Base-by-base conservation (phyloP, 345 rosid species). In the Acer campestre region DNA sequence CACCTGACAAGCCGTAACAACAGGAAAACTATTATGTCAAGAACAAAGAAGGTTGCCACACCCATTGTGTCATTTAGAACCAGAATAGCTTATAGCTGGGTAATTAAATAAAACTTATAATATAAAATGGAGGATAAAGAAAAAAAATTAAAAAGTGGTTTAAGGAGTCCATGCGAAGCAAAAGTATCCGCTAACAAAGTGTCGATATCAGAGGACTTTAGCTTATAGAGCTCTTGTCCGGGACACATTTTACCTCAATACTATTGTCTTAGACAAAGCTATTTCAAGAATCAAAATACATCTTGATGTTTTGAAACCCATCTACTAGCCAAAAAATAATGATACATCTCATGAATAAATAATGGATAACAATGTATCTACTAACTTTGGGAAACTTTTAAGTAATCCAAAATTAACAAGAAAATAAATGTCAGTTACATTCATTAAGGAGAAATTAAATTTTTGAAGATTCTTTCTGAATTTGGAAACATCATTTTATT, bases 1-100 rank as follows among this genome's bases (percentile, higher is more conserved):
- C 99, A 25, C 97, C 99, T 97, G 84, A 81, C 51, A 79, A 68
- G 69, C 35, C 42, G 29, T 53, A 49, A 69, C 23, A 73, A 70
- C 55, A 69, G 23, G 38, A 75, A 17, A 23, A n/a, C 13, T 62
- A 65, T 22, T 25, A 38, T 35, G 61, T 76, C 64, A 71, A 70
- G 48, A 64, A 58, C 68, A 76, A 40, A 29, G 53, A 59, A 51
- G 12, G 31, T 25, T 16, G 63, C 68, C 25, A 49, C 58, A 68
- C 27, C 61, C 35, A 42, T 38, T 13, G 65, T 67, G 27, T 59
- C 68, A 56, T 40, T 29, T 56, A 71, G 42, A 42, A 75, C 40
- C 55, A 53, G 61, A 71, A 65, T 20, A 75, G 35, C 71, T 48
- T n/a, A 65, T 31, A 22, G 18, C 61, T 27, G 44, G 20, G 35